phyloP scores from a whole-genome alignment of 2,329 filamentous ascomycete species.

The Alternaria consortialis region DNA sequence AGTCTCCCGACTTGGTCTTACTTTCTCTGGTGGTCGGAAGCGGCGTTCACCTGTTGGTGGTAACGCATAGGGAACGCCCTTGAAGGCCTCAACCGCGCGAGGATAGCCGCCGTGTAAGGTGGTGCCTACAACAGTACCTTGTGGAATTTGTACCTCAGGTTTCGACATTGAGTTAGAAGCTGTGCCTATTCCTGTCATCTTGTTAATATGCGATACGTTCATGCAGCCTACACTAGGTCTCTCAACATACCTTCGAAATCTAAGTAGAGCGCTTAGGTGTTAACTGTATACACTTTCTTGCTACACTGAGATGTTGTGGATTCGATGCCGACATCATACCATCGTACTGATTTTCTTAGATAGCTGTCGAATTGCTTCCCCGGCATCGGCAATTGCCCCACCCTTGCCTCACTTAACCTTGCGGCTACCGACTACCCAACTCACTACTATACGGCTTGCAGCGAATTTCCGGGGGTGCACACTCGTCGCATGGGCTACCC shows the following conservation, averaged over 20 bases:
- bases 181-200: neutral
- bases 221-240: neutral
- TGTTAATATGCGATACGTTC: neutral
- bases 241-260: neutral
- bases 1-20: constrained; percentile 13
- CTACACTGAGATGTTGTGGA: neutral
- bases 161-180: neutral
- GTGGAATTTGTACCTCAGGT: constrained; percentile 15
- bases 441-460: neutral
- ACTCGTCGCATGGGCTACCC: neutral
- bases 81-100: constrained; percentile 24
- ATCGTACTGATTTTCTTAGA: neutral
- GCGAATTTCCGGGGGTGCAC: neutral
- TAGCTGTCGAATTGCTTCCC: neutral
- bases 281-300: neutral
- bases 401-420: neutral
- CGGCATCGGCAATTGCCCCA: constrained; percentile 10
- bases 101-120: constrained; percentile 8
- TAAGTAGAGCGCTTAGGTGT: neutral
- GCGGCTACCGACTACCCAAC: neutral
- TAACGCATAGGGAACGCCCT: constrained; percentile 31
- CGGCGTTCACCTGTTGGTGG: constrained; percentile 28
- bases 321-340: neutral
- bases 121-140: constrained; percentile 23
- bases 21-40: constrained; percentile 31